These are phyloP conservation scores for Cutaneotrichosporon sp. DNA, from an alignment of 1,284 basidiomycete genomes.

Conservation along the genomic window DNA sequence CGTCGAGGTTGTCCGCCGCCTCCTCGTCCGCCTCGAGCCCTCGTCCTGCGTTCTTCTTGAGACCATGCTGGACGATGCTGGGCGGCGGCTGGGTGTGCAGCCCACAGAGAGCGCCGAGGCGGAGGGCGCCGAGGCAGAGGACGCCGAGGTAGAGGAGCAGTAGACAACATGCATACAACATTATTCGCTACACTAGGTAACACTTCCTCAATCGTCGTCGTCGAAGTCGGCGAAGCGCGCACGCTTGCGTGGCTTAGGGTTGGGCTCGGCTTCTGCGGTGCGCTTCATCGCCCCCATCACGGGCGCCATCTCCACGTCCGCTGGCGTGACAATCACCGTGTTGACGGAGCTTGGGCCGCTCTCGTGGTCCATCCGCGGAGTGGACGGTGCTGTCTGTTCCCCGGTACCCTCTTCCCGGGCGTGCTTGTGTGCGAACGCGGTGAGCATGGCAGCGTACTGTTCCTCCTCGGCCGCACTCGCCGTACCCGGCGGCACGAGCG, in stretches of 20 bases:
- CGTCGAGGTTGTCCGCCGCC: not conserved
- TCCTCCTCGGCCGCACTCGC: slow-evolving; percentile 10
- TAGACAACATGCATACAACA: slow-evolving; percentile 3
- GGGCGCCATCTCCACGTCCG: slow-evolving; percentile 4
- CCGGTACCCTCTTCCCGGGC: too few species aligned
- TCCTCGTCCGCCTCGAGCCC: not conserved
- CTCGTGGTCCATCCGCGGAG: not conserved
- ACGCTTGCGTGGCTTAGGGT: slow-evolving; percentile 5
- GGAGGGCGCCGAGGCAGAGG: not conserved
- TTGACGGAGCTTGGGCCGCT: not conserved
- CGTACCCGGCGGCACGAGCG: slow-evolving; percentile 25
- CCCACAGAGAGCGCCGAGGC: not conserved
- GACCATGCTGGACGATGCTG: slow-evolving; percentile 1
- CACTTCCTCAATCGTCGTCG: not conserved
- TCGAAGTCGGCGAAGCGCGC: slow-evolving; percentile 11
- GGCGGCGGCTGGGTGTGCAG: not conserved
- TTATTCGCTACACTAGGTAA: not conserved
- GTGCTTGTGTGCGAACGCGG: not conserved
- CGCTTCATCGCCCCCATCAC: not conserved
- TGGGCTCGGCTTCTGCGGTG: not conserved
- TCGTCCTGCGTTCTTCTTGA: slow-evolving; percentile 9
- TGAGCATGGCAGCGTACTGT: not conserved
- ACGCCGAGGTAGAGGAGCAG: not conserved
- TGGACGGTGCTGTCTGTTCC: not conserved
- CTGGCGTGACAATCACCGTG: not conserved